Evolutionary conservation across 1,139 yeast species (phyloP), one percentile per base, ranked within the genome.

Genomic region (Candida sp.): DNA sequence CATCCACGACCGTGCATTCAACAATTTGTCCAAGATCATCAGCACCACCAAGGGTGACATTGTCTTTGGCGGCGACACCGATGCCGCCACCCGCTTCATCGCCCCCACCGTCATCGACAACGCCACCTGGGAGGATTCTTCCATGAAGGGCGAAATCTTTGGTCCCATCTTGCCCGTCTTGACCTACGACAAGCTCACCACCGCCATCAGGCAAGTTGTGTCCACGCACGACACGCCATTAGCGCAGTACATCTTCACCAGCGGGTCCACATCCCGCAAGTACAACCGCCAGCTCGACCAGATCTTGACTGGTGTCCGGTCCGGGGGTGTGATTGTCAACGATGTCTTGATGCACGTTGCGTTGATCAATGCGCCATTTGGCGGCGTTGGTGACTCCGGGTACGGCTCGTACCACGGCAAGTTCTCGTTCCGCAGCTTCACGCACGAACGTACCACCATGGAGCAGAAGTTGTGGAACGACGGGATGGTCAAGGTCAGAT

Each of bases 331-430:
- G 12, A 67, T 84, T 44, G 73, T 90, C 55, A 91, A 92, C 63
- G 98, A 93, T 57, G 79, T 86, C 1, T 53, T 91, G 50, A 58
- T 90, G 62, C 97, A 92, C 55, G 92, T 83, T 42, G 93, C 83
- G 0, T 77, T 90, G 52, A 59, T 77, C n/a, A 78, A 80, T 52
- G 83, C 91, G 5, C 98, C 98, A 31, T 93, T 94, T 70, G 98
- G 98, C 40, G 99, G 99, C 37, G 72, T 92, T 53, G 98, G 98
- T 22, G 67, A 70, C 31, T 90, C 97, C 0, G 99, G 99, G 0
- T 71, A 75, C 50, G 93, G 93, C 9, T 81, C 85, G 32, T 92
- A 92, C 70, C 98, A 93, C 63, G 97, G 98, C 4, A 72, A 70
- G 54, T 78, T 73, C 65, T 90, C 96, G 0, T 87, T 86, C 72